phyloP scores from a whole-genome alignment of 495 filamentous ascomycete genomes.

The Talaromyces thailandensis region DNA sequence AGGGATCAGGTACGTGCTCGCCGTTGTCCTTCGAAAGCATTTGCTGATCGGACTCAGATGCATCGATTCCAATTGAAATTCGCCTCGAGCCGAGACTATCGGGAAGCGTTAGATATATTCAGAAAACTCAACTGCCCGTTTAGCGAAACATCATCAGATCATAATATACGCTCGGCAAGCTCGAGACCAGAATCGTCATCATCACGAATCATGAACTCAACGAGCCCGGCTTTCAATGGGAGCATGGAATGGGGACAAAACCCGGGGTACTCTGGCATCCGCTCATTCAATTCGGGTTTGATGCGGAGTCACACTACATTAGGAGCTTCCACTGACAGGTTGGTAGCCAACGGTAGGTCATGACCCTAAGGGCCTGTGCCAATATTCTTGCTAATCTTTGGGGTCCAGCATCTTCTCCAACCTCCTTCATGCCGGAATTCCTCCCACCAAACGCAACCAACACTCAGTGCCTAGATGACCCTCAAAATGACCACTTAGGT shows the following conservation, averaged over 20 bases:
- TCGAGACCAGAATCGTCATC: slow-evolving; percentile 21
- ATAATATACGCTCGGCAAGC: slow-evolving; percentile 11
- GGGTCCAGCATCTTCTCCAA: background rate
- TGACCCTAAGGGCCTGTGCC: background rate
- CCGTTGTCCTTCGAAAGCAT: background rate
- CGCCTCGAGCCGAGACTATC: slow-evolving; percentile 26
- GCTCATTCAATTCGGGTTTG: background rate
- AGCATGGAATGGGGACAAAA: background rate
- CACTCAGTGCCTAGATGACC: background rate
- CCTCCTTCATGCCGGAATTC: background rate
- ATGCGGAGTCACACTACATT: slow-evolving; percentile 1
- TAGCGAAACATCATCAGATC: slow-evolving; percentile 22
- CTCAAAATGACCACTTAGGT: background rate
- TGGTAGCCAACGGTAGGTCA: background rate
- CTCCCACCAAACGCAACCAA: background rate
- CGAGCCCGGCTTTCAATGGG: background rate
- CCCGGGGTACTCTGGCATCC: background rate
- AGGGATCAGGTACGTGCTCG: slow-evolving; percentile 3
- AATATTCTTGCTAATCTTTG: slow-evolving; percentile 1
- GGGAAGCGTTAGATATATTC: slow-evolving; percentile 25
- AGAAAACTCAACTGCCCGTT: slow-evolving; percentile 32
- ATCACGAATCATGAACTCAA: background rate
- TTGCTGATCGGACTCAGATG: slow-evolving; percentile 14
- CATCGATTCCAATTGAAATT: slow-evolving; percentile 39
- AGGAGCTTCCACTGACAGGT: slow-evolving; percentile 1